Base-by-base conservation (phyloP, 208 protist species). In the Baffinella frigidus region DNA sequence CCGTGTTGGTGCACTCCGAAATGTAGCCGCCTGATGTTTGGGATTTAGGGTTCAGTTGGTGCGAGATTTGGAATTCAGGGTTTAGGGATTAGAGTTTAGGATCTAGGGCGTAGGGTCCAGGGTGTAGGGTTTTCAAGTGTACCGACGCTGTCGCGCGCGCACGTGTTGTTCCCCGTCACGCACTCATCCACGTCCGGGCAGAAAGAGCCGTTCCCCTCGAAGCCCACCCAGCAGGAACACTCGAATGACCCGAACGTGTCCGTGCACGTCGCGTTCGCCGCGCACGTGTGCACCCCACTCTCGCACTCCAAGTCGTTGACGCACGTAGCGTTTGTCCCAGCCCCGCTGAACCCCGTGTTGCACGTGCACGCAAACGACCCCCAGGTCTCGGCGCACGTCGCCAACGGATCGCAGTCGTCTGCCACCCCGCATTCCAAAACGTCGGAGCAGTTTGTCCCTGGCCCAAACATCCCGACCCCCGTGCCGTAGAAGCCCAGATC, bases 351-450 rank as follows among this genome's bases (percentile, higher is more conserved):
- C 3, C 71, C 89, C 27, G 20, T 48, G 24, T 74, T 62, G 89
- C 93, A 94, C 39, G 89, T 51, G 62, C 89, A 92, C 14, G 89
- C 81, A 67, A 92, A 92, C 0, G 67, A 81, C 30, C 89, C 89
- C 20, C 77, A 14, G 38, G 89, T 92, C 3, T 92, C 89, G 14
- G 61, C 43, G 67, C 89, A 92, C 17, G 61, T 68, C 0, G 68
- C 61, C 67, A 39, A 41, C 48, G 41, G 35, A 27, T 41, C 17
- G 72, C 83, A 90, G 61, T 90, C 36, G 30, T 30, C 44, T n/a
- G 39, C 24, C n/a, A n/a, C 71, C 24, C 27, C 71, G 41, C 83
- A 90, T 43, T 90, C 83, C n/a, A 51, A 5, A 3, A 73, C 83
- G 51, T 90, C 41, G 27, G 20, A 41, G 44, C 77, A 87, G n/a